phyloP scores from a whole-genome alignment of 441 rosid genomes.

The Lepidium campestre region DNA sequence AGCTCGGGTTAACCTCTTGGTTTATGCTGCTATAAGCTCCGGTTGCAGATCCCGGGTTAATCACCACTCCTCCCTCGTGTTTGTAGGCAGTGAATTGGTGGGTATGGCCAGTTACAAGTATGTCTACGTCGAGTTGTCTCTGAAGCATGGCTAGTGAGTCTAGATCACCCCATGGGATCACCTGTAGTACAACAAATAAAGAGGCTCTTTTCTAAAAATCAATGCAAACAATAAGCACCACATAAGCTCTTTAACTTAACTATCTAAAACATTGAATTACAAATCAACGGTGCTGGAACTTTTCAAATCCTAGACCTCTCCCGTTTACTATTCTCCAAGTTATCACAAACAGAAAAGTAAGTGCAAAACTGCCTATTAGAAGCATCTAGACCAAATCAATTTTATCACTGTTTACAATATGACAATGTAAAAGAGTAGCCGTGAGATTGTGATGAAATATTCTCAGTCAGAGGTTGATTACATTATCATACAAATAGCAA shows the following conservation, averaged over 20 bases:
- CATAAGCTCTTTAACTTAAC: background rate
- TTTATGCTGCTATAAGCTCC: conserved; percentile 89
- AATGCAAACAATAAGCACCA: background rate
- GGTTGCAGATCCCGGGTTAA: conserved; percentile 96
- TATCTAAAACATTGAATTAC: background rate
- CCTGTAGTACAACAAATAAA: conserved; percentile 35
- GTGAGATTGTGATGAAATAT: background rate
- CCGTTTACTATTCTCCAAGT: background rate
- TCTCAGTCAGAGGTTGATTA: background rate
- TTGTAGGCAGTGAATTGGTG: conserved; percentile 97
- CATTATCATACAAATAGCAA: background rate
- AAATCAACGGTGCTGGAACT: background rate
- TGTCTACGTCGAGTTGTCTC: conserved; percentile 90
- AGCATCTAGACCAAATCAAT: background rate
- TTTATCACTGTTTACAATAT: background rate
- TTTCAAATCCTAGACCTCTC: background rate
- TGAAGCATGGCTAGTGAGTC: conserved; percentile 94
- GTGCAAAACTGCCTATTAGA: background rate
- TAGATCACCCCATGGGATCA: conserved; percentile 94
- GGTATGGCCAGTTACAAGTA: conserved; percentile 86
- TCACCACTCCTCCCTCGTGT: conserved; percentile 92
- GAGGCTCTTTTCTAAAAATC: background rate
- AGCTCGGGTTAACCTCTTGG: conserved; percentile 84
- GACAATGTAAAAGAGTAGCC: background rate
- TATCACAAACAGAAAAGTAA: background rate